Evolutionary conservation across 2,329 filamentous ascomycete species (phyloP).

Genomic region (Lasiodiplodia citricola): DNA sequence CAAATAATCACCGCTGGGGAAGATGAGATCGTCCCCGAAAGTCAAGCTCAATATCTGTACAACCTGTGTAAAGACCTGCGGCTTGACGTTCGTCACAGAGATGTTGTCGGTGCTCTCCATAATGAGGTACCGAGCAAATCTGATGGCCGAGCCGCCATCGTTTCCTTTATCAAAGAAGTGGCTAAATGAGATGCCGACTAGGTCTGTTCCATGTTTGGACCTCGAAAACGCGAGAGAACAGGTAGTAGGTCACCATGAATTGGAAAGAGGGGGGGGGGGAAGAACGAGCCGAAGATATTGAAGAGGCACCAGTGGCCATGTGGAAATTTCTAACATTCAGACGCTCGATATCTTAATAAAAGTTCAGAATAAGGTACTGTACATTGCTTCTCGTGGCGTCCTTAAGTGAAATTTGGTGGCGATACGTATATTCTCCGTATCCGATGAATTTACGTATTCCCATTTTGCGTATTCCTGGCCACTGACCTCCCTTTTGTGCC

Average conservation of each 20-base stretch:
- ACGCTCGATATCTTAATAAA: background rate
- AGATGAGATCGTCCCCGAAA: slow-evolving; percentile 64
- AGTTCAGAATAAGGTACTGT: background rate
- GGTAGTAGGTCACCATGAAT: background rate
- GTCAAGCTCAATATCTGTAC: slow-evolving; percentile 61
- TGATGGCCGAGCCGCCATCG: slow-evolving; percentile 1
- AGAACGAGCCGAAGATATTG: no score
- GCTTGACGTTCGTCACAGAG: slow-evolving; percentile 44
- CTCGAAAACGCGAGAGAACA: background rate
- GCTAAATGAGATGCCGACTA: background rate
- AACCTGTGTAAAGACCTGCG: slow-evolving; percentile 42
- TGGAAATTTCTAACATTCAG: background rate
- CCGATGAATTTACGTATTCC: background rate
- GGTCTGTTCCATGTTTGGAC: background rate
- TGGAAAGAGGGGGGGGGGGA: no score
- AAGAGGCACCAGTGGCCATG: no score
- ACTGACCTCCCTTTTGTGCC: background rate
- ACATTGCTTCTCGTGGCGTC: background rate
- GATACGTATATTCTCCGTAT: background rate
- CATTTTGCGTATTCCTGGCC: background rate
- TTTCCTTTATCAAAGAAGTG: slow-evolving; percentile 16
- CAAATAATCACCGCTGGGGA: slow-evolving; percentile 62
- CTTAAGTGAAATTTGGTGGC: background rate
- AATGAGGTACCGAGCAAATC: slow-evolving; percentile 53
- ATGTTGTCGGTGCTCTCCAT: slow-evolving; percentile 56